Evolutionary conservation across 2,329 filamentous ascomycete genomes (phyloP).

Genomic region (Exutisphaerella laricina): DNA sequence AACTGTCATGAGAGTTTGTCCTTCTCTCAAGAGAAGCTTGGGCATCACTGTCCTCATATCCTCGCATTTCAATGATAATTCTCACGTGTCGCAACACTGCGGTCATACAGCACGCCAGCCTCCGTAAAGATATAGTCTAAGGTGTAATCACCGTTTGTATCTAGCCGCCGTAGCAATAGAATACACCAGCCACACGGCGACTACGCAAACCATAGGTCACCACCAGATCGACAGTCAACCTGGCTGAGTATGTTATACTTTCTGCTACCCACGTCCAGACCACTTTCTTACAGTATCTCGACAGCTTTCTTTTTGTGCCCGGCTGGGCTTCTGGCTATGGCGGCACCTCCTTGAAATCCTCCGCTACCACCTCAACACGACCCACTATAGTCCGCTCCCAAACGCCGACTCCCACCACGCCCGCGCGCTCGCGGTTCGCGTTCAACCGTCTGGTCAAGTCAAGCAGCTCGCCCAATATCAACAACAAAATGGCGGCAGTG

Average conservation of each 20-base stretch:
- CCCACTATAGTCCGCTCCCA: conserved; percentile 10
- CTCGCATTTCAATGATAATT: too few relatives aligned
- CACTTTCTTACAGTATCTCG: not conserved
- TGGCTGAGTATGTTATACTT: not conserved
- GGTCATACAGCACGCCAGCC: too few relatives aligned
- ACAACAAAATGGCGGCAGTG: conserved; percentile 19
- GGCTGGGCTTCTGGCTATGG: conserved; percentile 12
- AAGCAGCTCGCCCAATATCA: conserved; percentile 21
- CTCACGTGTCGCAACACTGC: too few relatives aligned
- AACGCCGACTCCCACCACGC: conserved; percentile 8
- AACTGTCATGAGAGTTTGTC: too few relatives aligned
- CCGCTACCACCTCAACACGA: conserved; percentile 2
- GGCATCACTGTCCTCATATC: too few relatives aligned
- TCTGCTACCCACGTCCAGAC: not conserved
- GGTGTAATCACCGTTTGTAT: too few relatives aligned
- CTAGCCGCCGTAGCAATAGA: too few relatives aligned
- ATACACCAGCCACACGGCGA: too few relatives aligned
- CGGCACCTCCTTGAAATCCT: conserved; percentile 1
- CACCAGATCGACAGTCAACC: too few relatives aligned
- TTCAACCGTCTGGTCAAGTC: conserved; percentile 22
- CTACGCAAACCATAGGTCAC: too few relatives aligned
- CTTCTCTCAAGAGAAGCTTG: too few relatives aligned
- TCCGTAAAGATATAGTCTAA: too few relatives aligned
- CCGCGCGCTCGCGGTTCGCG: conserved; percentile 14
- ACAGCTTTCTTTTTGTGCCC: conserved; percentile 14